A percentile compares a stretch with the other conserved stretches of the same genome.
Evolutionary conservation across 2,329 filamentous ascomycete species (phyloP).

Genomic region (Aspergillus proliferans): DNA sequence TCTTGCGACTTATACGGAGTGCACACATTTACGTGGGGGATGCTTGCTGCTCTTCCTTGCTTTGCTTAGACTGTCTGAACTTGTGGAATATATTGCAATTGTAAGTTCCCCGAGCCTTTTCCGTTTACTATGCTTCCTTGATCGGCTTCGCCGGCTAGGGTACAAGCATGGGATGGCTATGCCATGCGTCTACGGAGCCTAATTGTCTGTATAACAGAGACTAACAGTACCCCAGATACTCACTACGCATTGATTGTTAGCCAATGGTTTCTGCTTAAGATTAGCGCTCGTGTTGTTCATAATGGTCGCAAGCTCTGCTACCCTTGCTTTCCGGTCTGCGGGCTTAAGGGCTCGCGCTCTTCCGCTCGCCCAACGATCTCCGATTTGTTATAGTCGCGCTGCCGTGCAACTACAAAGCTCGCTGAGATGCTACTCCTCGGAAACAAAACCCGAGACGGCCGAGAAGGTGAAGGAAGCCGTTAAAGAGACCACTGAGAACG

Average conservation of each 20-base stretch:
- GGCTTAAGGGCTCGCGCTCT: slow-evolving; percentile 20
- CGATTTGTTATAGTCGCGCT: slow-evolving; percentile 11
- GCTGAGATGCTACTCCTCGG: slow-evolving; percentile 17
- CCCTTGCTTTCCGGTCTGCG: slow-evolving; percentile 20
- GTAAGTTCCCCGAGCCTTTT: no score
- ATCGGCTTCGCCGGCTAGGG: no score
- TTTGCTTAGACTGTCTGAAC: no score
- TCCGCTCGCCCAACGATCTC: slow-evolving; percentile 16
- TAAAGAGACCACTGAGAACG: not conserved
- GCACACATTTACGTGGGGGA: no score
- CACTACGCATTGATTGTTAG: not conserved
- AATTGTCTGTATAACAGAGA: no score
- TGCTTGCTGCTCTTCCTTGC: no score
- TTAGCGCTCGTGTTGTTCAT: not conserved
- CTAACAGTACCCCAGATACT: no score
- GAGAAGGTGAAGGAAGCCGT: not conserved
- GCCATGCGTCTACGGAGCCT: no score
- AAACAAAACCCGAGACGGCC: slow-evolving; percentile 4
- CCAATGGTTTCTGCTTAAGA: not conserved
- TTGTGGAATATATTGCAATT: no score
- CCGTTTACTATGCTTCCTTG: no score
- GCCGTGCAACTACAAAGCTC: slow-evolving; percentile 9
- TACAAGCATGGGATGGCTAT: no score
- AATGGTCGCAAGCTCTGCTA: slow-evolving; percentile 19
- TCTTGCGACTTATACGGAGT: no score